Evolutionary conservation across 225 moss, liverwort and hornwort species (phyloP), one percentile per base, ranked within the genome.

Genomic region (Sphagnum tenellum): DNA sequence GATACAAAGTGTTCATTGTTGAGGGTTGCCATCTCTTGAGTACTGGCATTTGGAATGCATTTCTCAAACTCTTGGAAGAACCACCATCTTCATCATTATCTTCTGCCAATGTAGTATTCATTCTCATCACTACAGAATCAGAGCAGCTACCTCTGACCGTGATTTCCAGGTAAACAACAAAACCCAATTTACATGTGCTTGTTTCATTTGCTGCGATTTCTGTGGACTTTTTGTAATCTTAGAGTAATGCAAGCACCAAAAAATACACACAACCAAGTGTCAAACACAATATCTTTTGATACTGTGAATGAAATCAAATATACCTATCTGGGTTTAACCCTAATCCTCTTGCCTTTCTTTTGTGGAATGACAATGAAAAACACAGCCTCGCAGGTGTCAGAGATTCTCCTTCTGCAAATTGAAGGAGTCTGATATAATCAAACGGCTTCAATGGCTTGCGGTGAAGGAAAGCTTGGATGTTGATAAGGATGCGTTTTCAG

Each of bases 41-140:
- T 2, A 66, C 77, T 5, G 90, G 88, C 9, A 86, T 81, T 5
- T 94, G 93, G 93, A 89, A 75, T 71, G 82, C 86, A 5, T 90
- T 94, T 63, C 75, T 94, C 11, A 94, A 90, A 71, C 72, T 88
- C 46, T 58, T 94, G 74, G 93, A 94, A 64, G 88, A 90, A 63
- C 88, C 88, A 11, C 88, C 90, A 67, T 75, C 29, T 29, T 29
- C 29, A 29, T 29, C 29, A 29, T 29, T 1, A 29, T 29, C 29
- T 29, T 29, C 29, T 29, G 29, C 29, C 67, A 86, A 86, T 12
- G 86, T 94, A 0, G 88, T 94, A 3, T 90, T 94, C 77, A 75
- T 94, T 69, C 70, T 94, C 3, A 86, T 88, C 64, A 90, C 93
- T 7, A 88, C 90, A 4, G 81, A 88, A 13, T 80, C 77, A 3